Evolutionary conservation across 179 eudicot genomes (phyloP).

Genomic region (Beta corolliflora): DNA sequence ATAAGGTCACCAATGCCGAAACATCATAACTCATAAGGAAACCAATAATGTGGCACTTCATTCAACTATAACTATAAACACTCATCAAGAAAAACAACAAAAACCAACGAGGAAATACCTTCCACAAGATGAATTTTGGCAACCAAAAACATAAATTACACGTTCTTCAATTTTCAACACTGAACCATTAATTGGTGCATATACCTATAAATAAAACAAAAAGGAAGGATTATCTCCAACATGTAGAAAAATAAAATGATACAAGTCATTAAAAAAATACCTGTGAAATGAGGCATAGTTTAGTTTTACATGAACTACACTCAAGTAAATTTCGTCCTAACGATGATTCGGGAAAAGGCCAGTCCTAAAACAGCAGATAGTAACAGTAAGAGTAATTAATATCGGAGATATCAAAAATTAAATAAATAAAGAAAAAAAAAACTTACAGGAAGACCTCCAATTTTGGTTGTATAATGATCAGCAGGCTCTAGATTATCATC

Average conservation of each 20-base stretch:
- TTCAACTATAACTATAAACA: not conserved
- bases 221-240: not conserved
- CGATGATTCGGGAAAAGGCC: constrained; percentile 54
- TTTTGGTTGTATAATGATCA: constrained; percentile 75
- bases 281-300: constrained; percentile 72
- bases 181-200: constrained; percentile 69
- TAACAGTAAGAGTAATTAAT: not conserved
- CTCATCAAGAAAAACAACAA: too few species aligned
- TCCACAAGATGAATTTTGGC: constrained; percentile 57
- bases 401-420: not conserved
- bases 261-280: constrained; percentile 36
- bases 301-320: constrained; percentile 57
- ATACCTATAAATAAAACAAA: constrained; percentile 50
- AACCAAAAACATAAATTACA: constrained; percentile 65
- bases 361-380: constrained; percentile 53
- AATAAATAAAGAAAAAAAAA: not conserved
- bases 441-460: constrained; percentile 83
- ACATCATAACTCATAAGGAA: constrained; percentile 20
- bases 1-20: constrained; percentile 28
- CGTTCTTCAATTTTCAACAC: constrained; percentile 64
- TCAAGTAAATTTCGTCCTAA: constrained; percentile 42
- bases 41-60: not conserved
- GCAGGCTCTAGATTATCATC: constrained; percentile 57
- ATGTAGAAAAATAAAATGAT: not conserved
- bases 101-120: constrained; percentile 42